phyloP scores from a whole-genome alignment of 1,139 yeast genomes.

The Suhomyces ambrosiae region DNA sequence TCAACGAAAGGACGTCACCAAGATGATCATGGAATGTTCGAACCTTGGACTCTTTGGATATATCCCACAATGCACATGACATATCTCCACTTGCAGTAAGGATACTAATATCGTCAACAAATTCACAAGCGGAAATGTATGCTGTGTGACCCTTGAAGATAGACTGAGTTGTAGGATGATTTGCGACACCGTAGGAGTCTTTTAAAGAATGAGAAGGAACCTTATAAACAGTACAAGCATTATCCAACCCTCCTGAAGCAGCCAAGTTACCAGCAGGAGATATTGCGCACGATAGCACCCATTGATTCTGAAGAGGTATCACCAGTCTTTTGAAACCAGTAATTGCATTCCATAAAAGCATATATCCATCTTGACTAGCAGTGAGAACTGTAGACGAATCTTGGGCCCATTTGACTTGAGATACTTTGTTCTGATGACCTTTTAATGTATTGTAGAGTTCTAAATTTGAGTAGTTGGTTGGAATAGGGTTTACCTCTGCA shows the following conservation, averaged over 20 bases:
- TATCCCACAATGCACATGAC: constrained; percentile 82
- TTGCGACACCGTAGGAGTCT: neutral
- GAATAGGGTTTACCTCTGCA: constrained; percentile 28
- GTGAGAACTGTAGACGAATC: constrained; percentile 64
- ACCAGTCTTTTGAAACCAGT: constrained; percentile 75
- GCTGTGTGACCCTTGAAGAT: constrained; percentile 80
- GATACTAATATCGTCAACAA: constrained; percentile 53
- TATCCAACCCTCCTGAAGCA: constrained; percentile 85
- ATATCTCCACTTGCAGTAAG: constrained; percentile 83
- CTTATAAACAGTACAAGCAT: constrained; percentile 71
- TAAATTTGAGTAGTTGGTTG: constrained; percentile 36
- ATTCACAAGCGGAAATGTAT: constrained; percentile 75
- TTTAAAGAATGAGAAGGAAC: constrained; percentile 20
- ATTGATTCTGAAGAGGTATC: constrained; percentile 67
- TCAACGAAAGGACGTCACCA: constrained; percentile 69
- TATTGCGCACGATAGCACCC: constrained; percentile 77
- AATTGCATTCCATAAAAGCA: constrained; percentile 80
- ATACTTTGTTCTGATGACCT: constrained; percentile 79
- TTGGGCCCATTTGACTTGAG: constrained; percentile 67
- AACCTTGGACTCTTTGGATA: constrained; percentile 55
- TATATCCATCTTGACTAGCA: constrained; percentile 85
- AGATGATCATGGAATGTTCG: constrained; percentile 71
- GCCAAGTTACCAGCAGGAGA: constrained; percentile 66
- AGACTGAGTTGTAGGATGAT: constrained; percentile 29
- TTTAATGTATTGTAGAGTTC: constrained; percentile 46